Evolutionary conservation across 2,329 filamentous ascomycete genomes (phyloP).

Genomic region (Gyromitra esculenta): DNA sequence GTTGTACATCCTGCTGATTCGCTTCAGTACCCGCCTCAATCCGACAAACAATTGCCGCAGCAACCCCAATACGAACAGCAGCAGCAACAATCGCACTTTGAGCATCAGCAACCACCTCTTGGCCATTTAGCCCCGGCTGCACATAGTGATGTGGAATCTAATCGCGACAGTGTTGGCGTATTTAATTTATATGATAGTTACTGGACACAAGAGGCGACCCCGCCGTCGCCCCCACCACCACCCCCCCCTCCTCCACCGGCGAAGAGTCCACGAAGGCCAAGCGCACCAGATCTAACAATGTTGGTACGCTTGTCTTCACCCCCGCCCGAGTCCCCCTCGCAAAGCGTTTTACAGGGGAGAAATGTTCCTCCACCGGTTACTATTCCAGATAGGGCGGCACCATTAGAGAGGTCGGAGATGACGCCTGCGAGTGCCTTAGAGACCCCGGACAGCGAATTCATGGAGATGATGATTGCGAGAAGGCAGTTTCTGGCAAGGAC

Average conservation of each 20-base stretch:
- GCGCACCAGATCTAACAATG: slow-evolving; percentile 38
- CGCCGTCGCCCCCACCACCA: slow-evolving; percentile 13
- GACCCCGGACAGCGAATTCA: slow-evolving; percentile 49
- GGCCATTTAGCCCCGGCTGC: background rate
- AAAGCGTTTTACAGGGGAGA: slow-evolving; percentile 10
- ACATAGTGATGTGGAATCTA: slow-evolving; percentile 12
- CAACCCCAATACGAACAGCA: slow-evolving; percentile 7
- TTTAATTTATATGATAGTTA: slow-evolving; percentile 54
- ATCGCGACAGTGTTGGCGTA: slow-evolving; percentile 47
- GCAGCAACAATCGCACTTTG: slow-evolving; percentile 17
- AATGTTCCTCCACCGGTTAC: slow-evolving; percentile 27
- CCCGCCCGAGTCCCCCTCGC: slow-evolving; percentile 9
- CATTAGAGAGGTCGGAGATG: slow-evolving; percentile 10
- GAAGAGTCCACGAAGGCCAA: slow-evolving; percentile 49
- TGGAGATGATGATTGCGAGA: slow-evolving; percentile 54
- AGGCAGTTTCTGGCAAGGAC: slow-evolving; percentile 51
- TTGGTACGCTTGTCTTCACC: slow-evolving; percentile 29
- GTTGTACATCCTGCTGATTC: slow-evolving; percentile 26
- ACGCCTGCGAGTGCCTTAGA: slow-evolving; percentile 36
- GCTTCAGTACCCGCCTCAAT: slow-evolving; percentile 3
- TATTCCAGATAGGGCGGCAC: slow-evolving; percentile 21
- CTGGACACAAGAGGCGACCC: slow-evolving; percentile 35
- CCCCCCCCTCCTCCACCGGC: slow-evolving; percentile 28
- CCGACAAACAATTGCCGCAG: slow-evolving; percentile 21
- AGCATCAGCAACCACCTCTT: slow-evolving; percentile 9